phyloP scores from a whole-genome alignment of 768 basidiomycete species.

The Boletus sp. region DNA sequence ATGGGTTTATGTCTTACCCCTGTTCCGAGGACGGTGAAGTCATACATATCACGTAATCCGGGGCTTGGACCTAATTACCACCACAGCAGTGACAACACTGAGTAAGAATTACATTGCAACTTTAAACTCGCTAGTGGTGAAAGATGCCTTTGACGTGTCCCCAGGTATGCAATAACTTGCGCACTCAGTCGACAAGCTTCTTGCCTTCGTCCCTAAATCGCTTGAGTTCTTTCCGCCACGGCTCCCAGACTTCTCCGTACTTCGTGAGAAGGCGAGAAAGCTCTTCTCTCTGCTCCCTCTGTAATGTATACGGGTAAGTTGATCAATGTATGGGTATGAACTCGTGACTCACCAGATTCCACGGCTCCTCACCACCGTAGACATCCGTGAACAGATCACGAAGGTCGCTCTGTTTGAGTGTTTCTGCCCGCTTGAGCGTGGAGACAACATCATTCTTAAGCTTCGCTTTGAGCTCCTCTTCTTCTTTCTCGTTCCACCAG shows the following conservation, averaged over 20 bases:
- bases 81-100: neutral
- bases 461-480: slow-evolving; percentile 65
- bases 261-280: slow-evolving; percentile 71
- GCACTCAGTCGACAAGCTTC: slow-evolving; percentile 42
- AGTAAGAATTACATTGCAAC: neutral
- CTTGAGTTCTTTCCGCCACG: slow-evolving; percentile 77
- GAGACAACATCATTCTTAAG: slow-evolving; percentile 73
- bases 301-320: neutral
- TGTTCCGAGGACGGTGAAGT: slow-evolving; percentile 5
- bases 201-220: slow-evolving; percentile 74
- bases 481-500: slow-evolving; percentile 82
- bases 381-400: slow-evolving; percentile 84
- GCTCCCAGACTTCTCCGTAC: slow-evolving; percentile 84
- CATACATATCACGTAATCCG: slow-evolving; percentile 15
- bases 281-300: slow-evolving; percentile 87
- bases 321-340: neutral
- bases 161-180: neutral
- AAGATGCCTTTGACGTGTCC: neutral
- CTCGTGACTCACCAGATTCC: slow-evolving; percentile 69
- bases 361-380: slow-evolving; percentile 81
- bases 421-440: slow-evolving; percentile 78
- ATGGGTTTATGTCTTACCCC: neutral
- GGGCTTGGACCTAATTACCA: too few relatives aligned
- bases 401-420: slow-evolving; percentile 64
- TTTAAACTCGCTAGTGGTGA: neutral